A percentile compares a stretch with the other conserved stretches of the same genome.
phyloP scores from a whole-genome alignment of 1,284 basidiomycete species.

The Ceraceosorus guamensis region DNA sequence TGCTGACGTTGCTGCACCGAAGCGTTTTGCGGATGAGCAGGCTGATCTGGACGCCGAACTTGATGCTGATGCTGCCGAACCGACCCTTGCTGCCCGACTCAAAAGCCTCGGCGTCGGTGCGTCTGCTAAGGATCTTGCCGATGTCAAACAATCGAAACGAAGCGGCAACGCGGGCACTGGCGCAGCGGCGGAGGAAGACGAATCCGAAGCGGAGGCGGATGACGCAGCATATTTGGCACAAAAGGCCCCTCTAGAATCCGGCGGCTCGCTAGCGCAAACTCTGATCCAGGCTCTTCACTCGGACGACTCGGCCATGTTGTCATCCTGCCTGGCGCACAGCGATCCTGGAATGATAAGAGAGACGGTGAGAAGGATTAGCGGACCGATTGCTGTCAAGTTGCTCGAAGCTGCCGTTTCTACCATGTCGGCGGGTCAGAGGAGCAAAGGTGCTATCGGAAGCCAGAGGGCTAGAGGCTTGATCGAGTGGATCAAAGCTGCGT shows the following conservation, averaged over 20 bases:
- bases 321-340: constrained; percentile 78
- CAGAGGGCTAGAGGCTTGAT: constrained; percentile 60
- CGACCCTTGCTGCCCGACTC: constrained; percentile 4
- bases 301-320: constrained; percentile 76
- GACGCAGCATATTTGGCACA: constrained; percentile 19
- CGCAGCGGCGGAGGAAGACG: constrained; percentile 14
- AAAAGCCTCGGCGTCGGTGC: constrained; percentile 1
- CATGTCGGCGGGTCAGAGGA: constrained; percentile 55
- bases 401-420: constrained; percentile 84
- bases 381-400: constrained; percentile 79
- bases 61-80: constrained; percentile 2
- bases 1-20: background rate
- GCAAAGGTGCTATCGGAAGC: constrained; percentile 32
- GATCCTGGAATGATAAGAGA: constrained; percentile 73
- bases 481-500: constrained; percentile 78
- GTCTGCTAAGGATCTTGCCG: background rate
- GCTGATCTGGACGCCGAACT: constrained; percentile 6
- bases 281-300: constrained; percentile 95
- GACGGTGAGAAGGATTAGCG: constrained; percentile 78
- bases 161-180: constrained; percentile 13
- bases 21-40: constrained; percentile 9
- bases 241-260: constrained; percentile 12
- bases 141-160: constrained; percentile 13
- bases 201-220: constrained; percentile 14
- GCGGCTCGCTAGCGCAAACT: constrained; percentile 79